Base-by-base conservation (phyloP, 108 stramenopile genomes). In the Discostella pseudostelligera region DNA sequence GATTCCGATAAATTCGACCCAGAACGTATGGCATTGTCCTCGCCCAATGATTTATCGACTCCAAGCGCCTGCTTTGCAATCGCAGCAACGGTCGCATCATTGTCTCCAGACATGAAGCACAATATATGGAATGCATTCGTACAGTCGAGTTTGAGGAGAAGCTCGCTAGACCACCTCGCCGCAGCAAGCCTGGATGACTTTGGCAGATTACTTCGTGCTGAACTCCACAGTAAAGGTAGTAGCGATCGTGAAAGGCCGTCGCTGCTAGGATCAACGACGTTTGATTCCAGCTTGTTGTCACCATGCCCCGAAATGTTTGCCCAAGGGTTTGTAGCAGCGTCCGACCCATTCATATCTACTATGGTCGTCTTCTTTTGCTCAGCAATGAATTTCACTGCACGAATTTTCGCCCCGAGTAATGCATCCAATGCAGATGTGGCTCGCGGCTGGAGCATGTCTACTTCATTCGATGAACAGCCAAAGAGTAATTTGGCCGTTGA, bases 341-440 rank as follows among this genome's bases (percentile, higher is more conserved):
- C 2, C 26, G 35, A 49, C 20, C 22, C 35, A 39, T 69, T 32
- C 13, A 10, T 19, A 0, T 21, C 54, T 26, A 53, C 43, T 6
- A 11, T 46, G 37, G 49, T 11, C 13, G 29, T 42, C 40, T 19
- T 50, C 25, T 28, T 51, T 46, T 70, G n/a, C 19, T 68, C 42
- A 17, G 57, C 65, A 20, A 54, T 26, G 12, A 39, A 14, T n/a
- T 35, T 70, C 10, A 76, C 53, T 19, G 87, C 66, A 1, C 92
- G 83, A 49, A 73, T 67, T 60, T 84, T 88, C 0, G 84, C 74
- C 10, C 59, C 72, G 24, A 93, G 61, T 29, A 93, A 62, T 0
- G 87, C 87, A 65, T 89, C 91, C 56, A 93, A 59, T 1, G 88
- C 88, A 20, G 91, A 85, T 5, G 80, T 74, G 0, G 88, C 86